Percentiles rank a stretch among this genome's conserved stretches.
Conservation (phyloP, 2,329 filamentous ascomycete genomes). For the Fusarium pseudocircinatum region DNA sequence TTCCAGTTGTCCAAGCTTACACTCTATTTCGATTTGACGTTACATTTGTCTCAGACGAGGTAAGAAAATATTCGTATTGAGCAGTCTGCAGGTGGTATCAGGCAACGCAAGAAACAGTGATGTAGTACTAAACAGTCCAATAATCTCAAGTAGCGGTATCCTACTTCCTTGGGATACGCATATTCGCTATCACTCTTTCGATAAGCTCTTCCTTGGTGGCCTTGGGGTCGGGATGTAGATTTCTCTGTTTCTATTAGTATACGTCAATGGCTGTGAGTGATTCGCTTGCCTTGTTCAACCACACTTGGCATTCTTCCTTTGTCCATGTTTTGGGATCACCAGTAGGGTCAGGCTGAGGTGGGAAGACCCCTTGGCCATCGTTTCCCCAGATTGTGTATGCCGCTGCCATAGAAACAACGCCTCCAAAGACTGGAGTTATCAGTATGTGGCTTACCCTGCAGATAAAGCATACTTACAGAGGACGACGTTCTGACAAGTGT, state of each 20-base stretch:
- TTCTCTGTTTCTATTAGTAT: slow-evolving; percentile 49
- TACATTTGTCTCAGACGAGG: not conserved
- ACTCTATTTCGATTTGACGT: not conserved
- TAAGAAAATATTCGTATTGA: not conserved
- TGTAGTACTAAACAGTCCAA: not conserved
- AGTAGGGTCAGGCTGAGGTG: slow-evolving; percentile 76
- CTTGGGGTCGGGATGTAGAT: slow-evolving; percentile 55
- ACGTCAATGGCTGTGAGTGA: not conserved
- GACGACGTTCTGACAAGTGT: slow-evolving; percentile 67
- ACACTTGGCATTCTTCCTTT: slow-evolving; percentile 78
- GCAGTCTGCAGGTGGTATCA: slow-evolving; percentile 11
- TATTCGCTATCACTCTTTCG: slow-evolving; percentile 58
- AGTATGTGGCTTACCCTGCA: slow-evolving; percentile 35
- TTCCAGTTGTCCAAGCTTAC: not conserved
- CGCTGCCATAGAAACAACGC: slow-evolving; percentile 47
- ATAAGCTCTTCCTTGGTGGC: slow-evolving; percentile 59
- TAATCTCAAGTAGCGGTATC: not conserved
- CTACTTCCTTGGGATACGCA: slow-evolving; percentile 53
- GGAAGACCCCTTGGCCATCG: slow-evolving; percentile 75
- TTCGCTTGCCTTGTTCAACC: slow-evolving; percentile 76
- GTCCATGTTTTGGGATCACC: slow-evolving; percentile 80
- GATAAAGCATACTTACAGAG: slow-evolving; percentile 62
- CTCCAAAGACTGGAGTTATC: slow-evolving; percentile 27
- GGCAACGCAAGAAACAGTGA: not conserved
- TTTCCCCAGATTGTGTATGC: slow-evolving; percentile 88